Evolutionary conservation across 345 rosid genomes (phyloP).

Genomic region (Eucalyptus sideroxylon): DNA sequence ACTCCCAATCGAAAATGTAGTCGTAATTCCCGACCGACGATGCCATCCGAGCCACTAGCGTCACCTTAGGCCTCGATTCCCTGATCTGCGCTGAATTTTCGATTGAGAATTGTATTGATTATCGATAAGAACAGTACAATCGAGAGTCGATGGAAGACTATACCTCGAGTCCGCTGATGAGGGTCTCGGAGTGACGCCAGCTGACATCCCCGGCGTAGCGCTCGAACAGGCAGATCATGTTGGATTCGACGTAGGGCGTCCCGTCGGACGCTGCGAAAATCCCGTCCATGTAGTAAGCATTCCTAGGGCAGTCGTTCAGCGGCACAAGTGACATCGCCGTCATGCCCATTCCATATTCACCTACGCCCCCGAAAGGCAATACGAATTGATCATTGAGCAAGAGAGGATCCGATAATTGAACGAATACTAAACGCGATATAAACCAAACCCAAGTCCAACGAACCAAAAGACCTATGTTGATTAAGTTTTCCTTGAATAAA

Average conservation of each 20-base stretch:
- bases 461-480: neutral
- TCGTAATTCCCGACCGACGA: slow-evolving; percentile 89
- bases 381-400: neutral
- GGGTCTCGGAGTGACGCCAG: slow-evolving; percentile 76
- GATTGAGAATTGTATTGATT: neutral
- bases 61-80: slow-evolving; percentile 85
- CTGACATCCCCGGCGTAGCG: slow-evolving; percentile 77
- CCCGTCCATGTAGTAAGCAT: slow-evolving; percentile 75
- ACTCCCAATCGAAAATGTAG: slow-evolving; percentile 87
- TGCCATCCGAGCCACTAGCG: slow-evolving; percentile 79
- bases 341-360: slow-evolving; percentile 82
- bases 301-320: slow-evolving; percentile 77
- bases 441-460: neutral
- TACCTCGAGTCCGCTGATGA: slow-evolving; percentile 48
- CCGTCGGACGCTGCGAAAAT: slow-evolving; percentile 64
- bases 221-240: slow-evolving; percentile 77
- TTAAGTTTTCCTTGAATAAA: neutral
- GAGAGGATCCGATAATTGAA: neutral
- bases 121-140: neutral
- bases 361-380: neutral
- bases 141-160: neutral
- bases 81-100: slow-evolving; percentile 25
- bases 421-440: neutral
- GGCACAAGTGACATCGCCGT: slow-evolving; percentile 78
- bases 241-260: slow-evolving; percentile 49